A percentile compares a stretch with the other conserved stretches of the same genome.
Evolutionary conservation across 164 flowering plant species (phyloP).

Genomic region (Echeveria elegans): DNA sequence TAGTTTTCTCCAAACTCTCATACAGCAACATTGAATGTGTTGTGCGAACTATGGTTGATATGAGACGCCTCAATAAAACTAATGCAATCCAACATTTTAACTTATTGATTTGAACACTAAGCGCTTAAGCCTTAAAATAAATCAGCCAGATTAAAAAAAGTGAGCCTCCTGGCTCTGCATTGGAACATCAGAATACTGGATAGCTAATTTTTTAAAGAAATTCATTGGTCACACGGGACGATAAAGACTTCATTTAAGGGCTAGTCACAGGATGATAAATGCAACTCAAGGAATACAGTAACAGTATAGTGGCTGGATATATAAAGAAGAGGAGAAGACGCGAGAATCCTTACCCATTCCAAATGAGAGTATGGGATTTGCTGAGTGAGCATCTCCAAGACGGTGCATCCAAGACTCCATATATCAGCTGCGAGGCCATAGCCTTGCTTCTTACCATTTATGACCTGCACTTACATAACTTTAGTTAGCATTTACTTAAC

Average conservation of each 20-base stretch:
- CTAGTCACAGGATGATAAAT: neutral
- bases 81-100: neutral
- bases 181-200: neutral
- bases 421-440: constrained; percentile 94
- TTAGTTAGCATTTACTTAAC: neutral
- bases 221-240: neutral
- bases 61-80: no score
- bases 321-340: neutral
- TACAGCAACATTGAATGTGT: neutral
- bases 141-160: no score
- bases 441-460: constrained; percentile 47
- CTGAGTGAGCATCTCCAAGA: constrained; percentile 82
- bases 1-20: neutral
- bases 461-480: constrained; percentile 44
- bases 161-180: neutral
- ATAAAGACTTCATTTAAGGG: neutral
- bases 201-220: neutral
- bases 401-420: constrained; percentile 99
- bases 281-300: neutral
- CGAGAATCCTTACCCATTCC: constrained; percentile 58
- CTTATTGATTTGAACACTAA: neutral
- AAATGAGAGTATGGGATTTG: constrained; percentile 57
- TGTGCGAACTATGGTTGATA: neutral
- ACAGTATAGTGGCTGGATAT: neutral
- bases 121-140: no score